Evolutionary conservation across 495 filamentous ascomycete species (phyloP).

Genomic region (Aspergillus egyptiacus): DNA sequence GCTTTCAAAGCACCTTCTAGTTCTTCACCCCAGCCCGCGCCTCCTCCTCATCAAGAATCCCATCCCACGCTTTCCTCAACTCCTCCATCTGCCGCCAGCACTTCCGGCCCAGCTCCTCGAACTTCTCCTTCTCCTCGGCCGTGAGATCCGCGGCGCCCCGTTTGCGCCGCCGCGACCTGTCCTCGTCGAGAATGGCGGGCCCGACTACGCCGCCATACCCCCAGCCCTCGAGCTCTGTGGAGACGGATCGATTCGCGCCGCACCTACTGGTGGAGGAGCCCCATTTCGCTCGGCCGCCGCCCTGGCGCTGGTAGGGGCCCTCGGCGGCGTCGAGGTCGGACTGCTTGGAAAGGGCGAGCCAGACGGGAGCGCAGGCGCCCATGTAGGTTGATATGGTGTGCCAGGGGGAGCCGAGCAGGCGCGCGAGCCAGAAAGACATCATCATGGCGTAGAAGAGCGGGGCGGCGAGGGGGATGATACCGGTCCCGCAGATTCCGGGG

Average conservation of each 20-base stretch:
- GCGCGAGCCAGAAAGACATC: slow-evolving; percentile 60
- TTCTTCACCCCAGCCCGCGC: slow-evolving; percentile 2
- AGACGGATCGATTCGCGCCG: slow-evolving; percentile 55
- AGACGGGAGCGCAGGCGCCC: slow-evolving; percentile 70
- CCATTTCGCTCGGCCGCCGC: slow-evolving; percentile 73
- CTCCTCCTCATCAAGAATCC: slow-evolving; percentile 43
- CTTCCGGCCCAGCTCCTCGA: slow-evolving; percentile 65
- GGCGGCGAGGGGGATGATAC: slow-evolving; percentile 63
- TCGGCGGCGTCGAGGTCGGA: slow-evolving; percentile 58
- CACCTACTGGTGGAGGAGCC: slow-evolving; percentile 57
- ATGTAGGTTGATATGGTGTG: slow-evolving; percentile 68
- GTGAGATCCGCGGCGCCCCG: slow-evolving; percentile 54
- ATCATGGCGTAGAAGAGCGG: slow-evolving; percentile 61
- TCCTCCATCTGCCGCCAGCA: slow-evolving; percentile 84
- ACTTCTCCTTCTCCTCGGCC: slow-evolving; percentile 57
- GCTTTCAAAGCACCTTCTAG: neutral
- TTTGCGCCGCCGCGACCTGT: slow-evolving; percentile 48
- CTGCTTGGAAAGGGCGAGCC: slow-evolving; percentile 69
- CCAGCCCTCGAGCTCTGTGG: slow-evolving; percentile 81
- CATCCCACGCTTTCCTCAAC: slow-evolving; percentile 74
- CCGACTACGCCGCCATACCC: slow-evolving; percentile 68
- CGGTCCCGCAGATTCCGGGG: slow-evolving; percentile 79
- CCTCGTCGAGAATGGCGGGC: slow-evolving; percentile 34
- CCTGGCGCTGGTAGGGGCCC: slow-evolving; percentile 31
- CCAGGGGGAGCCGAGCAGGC: slow-evolving; percentile 83